These are phyloP conservation scores for Seiridium cupressi DNA, from an alignment of 2,329 filamentous ascomycete genomes.

Conservation along the genomic window DNA sequence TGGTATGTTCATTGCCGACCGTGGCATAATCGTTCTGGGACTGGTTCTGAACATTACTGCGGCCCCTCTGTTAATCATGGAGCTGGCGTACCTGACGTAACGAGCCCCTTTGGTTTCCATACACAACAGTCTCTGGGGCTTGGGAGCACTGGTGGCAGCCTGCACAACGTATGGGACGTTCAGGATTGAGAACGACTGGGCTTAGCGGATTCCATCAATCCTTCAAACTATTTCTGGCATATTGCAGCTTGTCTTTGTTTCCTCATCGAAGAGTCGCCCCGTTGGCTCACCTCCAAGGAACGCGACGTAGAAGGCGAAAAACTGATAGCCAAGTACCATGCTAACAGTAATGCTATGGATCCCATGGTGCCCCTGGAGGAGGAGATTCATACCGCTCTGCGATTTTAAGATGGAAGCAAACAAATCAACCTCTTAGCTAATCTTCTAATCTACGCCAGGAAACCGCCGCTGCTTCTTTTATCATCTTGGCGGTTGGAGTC, in stretches of 20 bases:
- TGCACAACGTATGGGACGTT: constrained; percentile 19
- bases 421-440: constrained; percentile 14
- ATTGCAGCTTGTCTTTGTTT: constrained; percentile 12
- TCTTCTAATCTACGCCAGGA: constrained; percentile 16
- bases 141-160: constrained; percentile 9
- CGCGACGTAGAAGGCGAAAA: constrained; percentile 29
- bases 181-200: constrained; percentile 12
- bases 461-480: constrained; percentile 14
- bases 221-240: constrained; percentile 41
- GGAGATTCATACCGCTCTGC: constrained; percentile 42
- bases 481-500: constrained; percentile 5
- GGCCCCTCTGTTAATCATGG: constrained; percentile 24
- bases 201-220: constrained; percentile 44
- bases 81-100: constrained; percentile 25
- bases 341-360: constrained; percentile 32
- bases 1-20: constrained; percentile 21
- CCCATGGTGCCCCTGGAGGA: constrained; percentile 37
- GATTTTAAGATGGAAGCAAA: constrained; percentile 28
- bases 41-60: constrained; percentile 20
- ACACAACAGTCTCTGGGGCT: constrained; percentile 3
- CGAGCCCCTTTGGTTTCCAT: constrained; percentile 19
- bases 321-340: constrained; percentile 34
- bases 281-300: constrained; percentile 33
- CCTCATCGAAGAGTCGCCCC: constrained; percentile 20
- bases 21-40: constrained; percentile 24